Base-by-base conservation (phyloP, 257 asterid species). In the Solanum rostratum region DNA sequence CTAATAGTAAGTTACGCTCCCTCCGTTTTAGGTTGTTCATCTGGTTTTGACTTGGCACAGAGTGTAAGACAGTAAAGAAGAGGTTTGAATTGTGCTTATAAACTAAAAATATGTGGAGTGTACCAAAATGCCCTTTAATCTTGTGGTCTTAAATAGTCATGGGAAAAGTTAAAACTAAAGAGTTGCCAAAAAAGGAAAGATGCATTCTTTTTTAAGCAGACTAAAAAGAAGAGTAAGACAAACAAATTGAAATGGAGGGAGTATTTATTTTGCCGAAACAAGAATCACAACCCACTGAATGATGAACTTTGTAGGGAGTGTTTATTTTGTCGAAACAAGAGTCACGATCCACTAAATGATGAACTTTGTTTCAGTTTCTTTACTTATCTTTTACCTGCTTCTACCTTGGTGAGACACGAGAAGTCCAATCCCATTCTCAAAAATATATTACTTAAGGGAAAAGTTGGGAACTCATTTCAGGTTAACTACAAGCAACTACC, bases 1-100 rank as follows among this genome's bases (percentile, higher is more conserved):
- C 89, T 49, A 76, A 49, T 83, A 97, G 97, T 94, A 71, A 84
- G 90, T 84, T 80, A 62, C 27, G 24, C 30, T 57, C 30, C 65
- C 3, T 57, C 30, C 7, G 15, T 57, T 57, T 57, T 29, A 57
- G n/a, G 9, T 20, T 57, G 65, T 57, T n/a, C 10, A 15, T 57
- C 30, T 57, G 22, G 29, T 57, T 57, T 57, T 57, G 65, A 57
- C 30, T 57, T 57, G 65, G 30, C 30, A 20, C 10, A 57, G 65
- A 57, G 65, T 57, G 9, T 57, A 57, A 57, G 65, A 57, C 20
- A 57, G 65, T n/a, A 57, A 57, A n/a, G 29, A 57, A 57, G 30
- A 57, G 0, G 0, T 57, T n/a, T 57, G 29, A n/a, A 57, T 57
- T 57, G 65, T 57, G 29, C 15, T 57, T 57, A 57, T 57, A 57